Base-by-base conservation (phyloP, 2,329 filamentous ascomycete species). In the Colletotrichum liriopes region DNA sequence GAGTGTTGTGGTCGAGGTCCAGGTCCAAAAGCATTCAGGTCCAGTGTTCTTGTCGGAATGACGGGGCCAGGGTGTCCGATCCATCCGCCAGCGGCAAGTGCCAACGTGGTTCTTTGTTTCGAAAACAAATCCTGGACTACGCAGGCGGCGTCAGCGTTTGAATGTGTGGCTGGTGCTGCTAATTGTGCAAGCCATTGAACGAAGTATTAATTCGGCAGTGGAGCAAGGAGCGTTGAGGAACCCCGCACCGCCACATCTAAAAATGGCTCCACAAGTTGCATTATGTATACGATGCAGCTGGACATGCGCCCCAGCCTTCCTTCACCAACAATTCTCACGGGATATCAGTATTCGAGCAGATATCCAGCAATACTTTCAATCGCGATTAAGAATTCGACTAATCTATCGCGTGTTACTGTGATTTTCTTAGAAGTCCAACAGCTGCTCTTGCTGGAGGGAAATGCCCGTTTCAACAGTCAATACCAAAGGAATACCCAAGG, bases 61-160 rank as follows among this genome's bases (percentile, higher is more conserved):
- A 64, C 71, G 61, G 67, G 61, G 71, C 67, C 67, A 73, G 71
- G 71, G 66, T 73, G 71, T 73, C 71, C 71, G 71, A 63, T 73
- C 49, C 49, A 71, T 62, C 32, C 32, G 20, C 29, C 32, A 32
- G 12, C 41, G 56, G 18, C 49, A 11, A 32, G 52, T 55, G 55
- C 55, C 39, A 72, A 72, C 58, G 65, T 72, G 58, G 58, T 63
- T 63, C 47, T 59, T 72, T 51, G 51, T 62, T 58, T 63, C 58
- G 32, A 43, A 47, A 58, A 9, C 43, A 23, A n/a, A 52, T 65
- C 49, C 41, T 65, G 20, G 45, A 55, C 56, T 51, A 23, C 7
- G 20, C 23, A 45, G 23, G 16, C n/a, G 12, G 14, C n/a, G 43
- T 14, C 43, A 6, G 4, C 45, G n/a, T 20, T 39, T 14, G 6